Base-by-base conservation (phyloP, 2,329 filamentous ascomycete genomes). In the Pseudogymnoascus sp. region DNA sequence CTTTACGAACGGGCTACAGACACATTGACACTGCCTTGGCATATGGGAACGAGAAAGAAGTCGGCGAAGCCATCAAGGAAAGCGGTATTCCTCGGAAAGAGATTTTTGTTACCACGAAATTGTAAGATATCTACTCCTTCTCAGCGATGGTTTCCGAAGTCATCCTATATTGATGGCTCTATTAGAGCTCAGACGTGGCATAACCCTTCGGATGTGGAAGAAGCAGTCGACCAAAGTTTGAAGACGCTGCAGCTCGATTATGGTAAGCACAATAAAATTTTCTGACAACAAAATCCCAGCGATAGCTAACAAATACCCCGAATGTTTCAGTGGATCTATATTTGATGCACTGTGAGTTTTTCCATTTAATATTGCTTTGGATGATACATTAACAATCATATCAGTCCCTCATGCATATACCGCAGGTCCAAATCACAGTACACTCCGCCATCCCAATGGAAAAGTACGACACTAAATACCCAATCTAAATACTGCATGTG, bases 201-300 rank as follows among this genome's bases (percentile, higher is more conserved):
- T 67, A 64, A 67, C 42, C 66, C 40, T 18, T 45, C 40, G 5
- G 92, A 93, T 72, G 81, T 95, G 6, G 90, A 95, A 73, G 78
- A 93, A 65, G 90, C 83, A 73, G 81, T 95, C 34, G 83, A 93
- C 79, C 90, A 95, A 78, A 93, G 89, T 89, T 87, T 89, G 5
- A 78, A 90, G 47, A 84, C 87, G 60, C 85, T 91, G 83, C 91
- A 91, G 77, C 87, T 87, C 6, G 81, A 88, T 34, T 90, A 91
- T 71, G 87, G 86, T 81, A 87, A 88, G 21, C 18, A 11, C n/a
- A 66, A 65, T 64, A 64, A 63, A 4, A 64, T 31, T 36, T 62
- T 31, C 62, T 42, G 45, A 26, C 18, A 59, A 61, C 37, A 64
- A 63, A 16, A 63, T 18, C 23, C n/a, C 47, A 3, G 63, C 59